These are phyloP conservation scores for Voacanga thouarsii DNA, from an alignment of 257 asterid genomes.

Conservation along the genomic window DNA sequence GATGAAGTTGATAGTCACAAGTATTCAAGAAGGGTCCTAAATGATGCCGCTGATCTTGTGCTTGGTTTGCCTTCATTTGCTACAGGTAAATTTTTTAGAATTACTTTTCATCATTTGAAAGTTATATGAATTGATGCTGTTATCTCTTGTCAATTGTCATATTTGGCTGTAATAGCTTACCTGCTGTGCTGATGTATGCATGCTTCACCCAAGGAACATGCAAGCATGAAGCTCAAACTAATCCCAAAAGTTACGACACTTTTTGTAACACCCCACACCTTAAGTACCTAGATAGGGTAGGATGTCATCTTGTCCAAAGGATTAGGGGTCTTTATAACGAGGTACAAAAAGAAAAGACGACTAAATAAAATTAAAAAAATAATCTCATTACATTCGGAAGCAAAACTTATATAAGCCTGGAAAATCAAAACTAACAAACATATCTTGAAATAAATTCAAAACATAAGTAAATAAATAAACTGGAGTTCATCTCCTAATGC, in stretches of 20 bases:
- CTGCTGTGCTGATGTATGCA: neutral
- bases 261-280: too few relatives aligned
- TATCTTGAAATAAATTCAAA: too few relatives aligned
- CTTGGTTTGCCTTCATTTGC: conserved; percentile 75
- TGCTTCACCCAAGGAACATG: neutral
- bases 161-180: neutral
- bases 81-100: conserved; percentile 49
- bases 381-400: too few relatives aligned
- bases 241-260: neutral
- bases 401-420: too few relatives aligned
- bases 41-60: conserved; percentile 90
- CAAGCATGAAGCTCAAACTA: neutral
- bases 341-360: too few relatives aligned
- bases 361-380: too few relatives aligned
- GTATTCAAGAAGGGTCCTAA: conserved; percentile 90
- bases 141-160: neutral
- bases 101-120: neutral
- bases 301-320: too few relatives aligned
- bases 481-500: too few relatives aligned
- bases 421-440: too few relatives aligned
- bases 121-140: neutral
- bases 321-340: too few relatives aligned
- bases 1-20: conserved; percentile 66
- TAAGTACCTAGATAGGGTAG: too few relatives aligned
- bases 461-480: too few relatives aligned